Base-by-base conservation (phyloP, 192 early-diverging fungal genomes). In the Gryganskiella cystojenkinii region DNA sequence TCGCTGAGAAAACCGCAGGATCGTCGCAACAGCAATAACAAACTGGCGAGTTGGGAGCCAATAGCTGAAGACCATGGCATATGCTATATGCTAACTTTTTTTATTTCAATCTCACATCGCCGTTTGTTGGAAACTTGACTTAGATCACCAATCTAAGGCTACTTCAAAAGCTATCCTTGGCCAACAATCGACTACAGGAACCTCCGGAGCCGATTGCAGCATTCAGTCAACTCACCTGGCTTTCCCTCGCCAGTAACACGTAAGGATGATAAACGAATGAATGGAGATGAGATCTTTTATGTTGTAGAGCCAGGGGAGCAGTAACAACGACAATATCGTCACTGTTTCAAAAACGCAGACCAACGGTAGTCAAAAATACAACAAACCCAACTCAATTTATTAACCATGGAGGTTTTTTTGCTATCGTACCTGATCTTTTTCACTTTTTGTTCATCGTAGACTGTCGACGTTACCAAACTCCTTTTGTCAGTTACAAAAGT, bases 211-310 rank as follows among this genome's bases (percentile, higher is more conserved):
- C 71, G 8, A 71, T 85, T 1, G 46, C 70, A 4, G 43, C 61
- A 9, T 80, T 85, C 37, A 71, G 42, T 20, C 80, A 85, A 13
- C 71, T 85, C 3, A 80, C 75, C 19, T 75, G 70, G 54, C 54
- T 85, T 9, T 83, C 81, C 10, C 60, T 85, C 2, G 79, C 81
- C n/a, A 81, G 67, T 34, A 85, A 85, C 55, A 61, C 56, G 73
- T 78, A 78, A 58, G 72, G 37, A 30, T 0, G 7, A 34, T 28
- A 15, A 22, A 4, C 9, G 50, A 28, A 4, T 28, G 14, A 28
- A 3, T 28, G 25, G 8, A 14, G 24, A 52, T 22, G 0, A 7
- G 49, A 1, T 31, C 3, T 75, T 3, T n/a, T n/a, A n/a, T n/a
- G n/a, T n/a, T n/a, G n/a, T n/a, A n/a, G n/a, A n/a, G n/a, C n/a